Conservation (phyloP, 148 eudicot genomes). For the Amaranthus palmeri region DNA sequence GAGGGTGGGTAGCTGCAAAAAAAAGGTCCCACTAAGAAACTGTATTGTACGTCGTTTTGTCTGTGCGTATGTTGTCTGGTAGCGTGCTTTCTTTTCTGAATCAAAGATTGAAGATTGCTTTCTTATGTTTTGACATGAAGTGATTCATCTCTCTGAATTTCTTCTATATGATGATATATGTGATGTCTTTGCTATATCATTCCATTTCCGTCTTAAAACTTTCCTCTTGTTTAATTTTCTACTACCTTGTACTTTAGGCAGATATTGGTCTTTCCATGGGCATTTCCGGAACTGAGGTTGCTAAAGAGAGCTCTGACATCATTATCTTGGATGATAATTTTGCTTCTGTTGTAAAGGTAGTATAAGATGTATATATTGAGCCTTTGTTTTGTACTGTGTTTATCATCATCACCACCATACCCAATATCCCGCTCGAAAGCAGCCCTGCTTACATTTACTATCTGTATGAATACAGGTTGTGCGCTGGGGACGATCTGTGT, state of each 20-base stretch:
- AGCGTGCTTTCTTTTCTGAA: too few relatives aligned
- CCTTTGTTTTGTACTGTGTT: not conserved
- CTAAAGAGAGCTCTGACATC: slow-evolving; percentile 39
- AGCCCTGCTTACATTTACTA: too few relatives aligned
- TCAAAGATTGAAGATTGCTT: too few relatives aligned
- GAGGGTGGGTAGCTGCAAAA: too few relatives aligned
- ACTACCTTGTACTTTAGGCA: slow-evolving; percentile 47
- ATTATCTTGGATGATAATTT: slow-evolving; percentile 36
- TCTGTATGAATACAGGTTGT: slow-evolving; percentile 54
- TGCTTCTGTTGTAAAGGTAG: slow-evolving; percentile 27
- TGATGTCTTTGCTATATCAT: not conserved
- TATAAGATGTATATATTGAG: slow-evolving; percentile 5
- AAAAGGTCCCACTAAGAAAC: too few relatives aligned
- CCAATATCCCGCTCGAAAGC: too few relatives aligned
- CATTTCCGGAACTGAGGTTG: slow-evolving; percentile 86
- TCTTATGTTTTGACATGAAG: too few relatives aligned
- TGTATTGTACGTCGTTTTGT: too few relatives aligned
- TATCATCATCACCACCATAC: too few relatives aligned
- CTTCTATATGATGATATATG: too few relatives aligned
- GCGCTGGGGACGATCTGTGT: slow-evolving; percentile 36
- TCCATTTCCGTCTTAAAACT: not conserved
- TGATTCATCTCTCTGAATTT: too few relatives aligned
- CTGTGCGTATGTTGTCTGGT: too few relatives aligned
- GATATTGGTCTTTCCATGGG: slow-evolving; percentile 99
- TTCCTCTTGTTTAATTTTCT: slow-evolving; percentile 10